Evolutionary conservation across 352 stramenopile species (phyloP).

Genomic region (Poterioochromonas sp.): DNA sequence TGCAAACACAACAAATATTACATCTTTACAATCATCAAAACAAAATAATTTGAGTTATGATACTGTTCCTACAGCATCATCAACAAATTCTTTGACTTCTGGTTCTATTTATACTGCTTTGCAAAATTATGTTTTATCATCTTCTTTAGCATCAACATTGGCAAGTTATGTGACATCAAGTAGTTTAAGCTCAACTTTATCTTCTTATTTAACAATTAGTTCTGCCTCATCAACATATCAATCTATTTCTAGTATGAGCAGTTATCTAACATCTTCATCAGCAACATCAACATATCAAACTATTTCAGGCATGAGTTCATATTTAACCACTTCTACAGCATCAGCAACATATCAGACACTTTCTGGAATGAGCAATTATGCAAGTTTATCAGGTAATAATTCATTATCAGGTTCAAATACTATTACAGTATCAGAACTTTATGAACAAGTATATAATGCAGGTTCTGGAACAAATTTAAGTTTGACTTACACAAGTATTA

Average conservation of each 20-base stretch:
- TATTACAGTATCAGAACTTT: too few species aligned
- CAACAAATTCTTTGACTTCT: too few species aligned
- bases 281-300: background rate
- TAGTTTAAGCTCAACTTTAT: too few species aligned
- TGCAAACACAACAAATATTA: too few species aligned
- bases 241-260: too few species aligned
- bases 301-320: background rate
- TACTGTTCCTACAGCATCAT: too few species aligned
- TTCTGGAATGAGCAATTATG: background rate
- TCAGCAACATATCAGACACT: background rate
- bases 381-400: background rate
- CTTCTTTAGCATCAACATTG: too few species aligned
- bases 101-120: too few species aligned
- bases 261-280: background rate
- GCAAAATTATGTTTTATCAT: too few species aligned
- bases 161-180: too few species aligned
- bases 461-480: background rate
- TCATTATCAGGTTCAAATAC: background rate
- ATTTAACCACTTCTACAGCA: background rate
- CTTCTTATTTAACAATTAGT: too few species aligned
- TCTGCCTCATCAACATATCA: too few species aligned
- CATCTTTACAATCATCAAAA: background rate
- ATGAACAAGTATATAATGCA: background rate
- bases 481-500: background rate
- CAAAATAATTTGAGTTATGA: conserved; percentile 2